These are phyloP conservation scores for Leccinum fallax DNA, from an alignment of 1,284 basidiomycete genomes.

Conservation along the genomic window DNA sequence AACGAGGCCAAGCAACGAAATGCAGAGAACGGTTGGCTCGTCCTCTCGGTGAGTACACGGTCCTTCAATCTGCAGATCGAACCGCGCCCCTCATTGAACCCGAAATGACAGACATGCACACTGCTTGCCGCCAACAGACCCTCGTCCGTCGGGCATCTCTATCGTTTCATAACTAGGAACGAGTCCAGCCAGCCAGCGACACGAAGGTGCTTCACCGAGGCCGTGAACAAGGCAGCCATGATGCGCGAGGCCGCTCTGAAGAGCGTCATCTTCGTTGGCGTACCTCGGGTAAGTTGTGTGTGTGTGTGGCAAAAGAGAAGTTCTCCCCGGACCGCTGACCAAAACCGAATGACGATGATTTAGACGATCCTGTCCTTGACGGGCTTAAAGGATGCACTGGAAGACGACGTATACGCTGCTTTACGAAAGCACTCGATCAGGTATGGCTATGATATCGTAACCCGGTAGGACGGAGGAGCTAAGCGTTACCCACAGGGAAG, in stretches of 20 bases:
- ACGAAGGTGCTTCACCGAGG: constrained; percentile 48
- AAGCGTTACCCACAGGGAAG: constrained; percentile 48
- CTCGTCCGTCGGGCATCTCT: constrained; percentile 76
- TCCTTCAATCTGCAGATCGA: constrained; percentile 12
- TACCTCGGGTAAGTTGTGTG: constrained; percentile 66
- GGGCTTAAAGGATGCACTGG: constrained; percentile 72
- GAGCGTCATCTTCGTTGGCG: constrained; percentile 90
- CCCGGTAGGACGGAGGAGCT: constrained; percentile 5
- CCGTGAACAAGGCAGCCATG: constrained; percentile 72
- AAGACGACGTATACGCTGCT: constrained; percentile 74
- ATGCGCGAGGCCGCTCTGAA: constrained; percentile 96
- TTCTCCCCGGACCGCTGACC: constrained; percentile 12
- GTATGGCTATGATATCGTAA: constrained; percentile 38
- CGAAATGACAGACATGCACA: constrained; percentile 69
- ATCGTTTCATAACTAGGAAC: constrained; percentile 69
- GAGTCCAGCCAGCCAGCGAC: constrained; percentile 47
- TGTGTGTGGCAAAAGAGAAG: neutral
- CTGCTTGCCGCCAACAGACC: constrained; percentile 84
- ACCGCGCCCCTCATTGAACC: constrained; percentile 21
- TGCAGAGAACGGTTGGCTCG: constrained; percentile 82
- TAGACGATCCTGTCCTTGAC: constrained; percentile 85
- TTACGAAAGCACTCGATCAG: constrained; percentile 69
- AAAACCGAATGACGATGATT: constrained; percentile 14
- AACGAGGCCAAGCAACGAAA: constrained; percentile 63
- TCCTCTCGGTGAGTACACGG: constrained; percentile 62